These are phyloP conservation scores for Meyerozyma sp. DNA, from an alignment of 1,139 yeast genomes.

Conservation along the genomic window DNA sequence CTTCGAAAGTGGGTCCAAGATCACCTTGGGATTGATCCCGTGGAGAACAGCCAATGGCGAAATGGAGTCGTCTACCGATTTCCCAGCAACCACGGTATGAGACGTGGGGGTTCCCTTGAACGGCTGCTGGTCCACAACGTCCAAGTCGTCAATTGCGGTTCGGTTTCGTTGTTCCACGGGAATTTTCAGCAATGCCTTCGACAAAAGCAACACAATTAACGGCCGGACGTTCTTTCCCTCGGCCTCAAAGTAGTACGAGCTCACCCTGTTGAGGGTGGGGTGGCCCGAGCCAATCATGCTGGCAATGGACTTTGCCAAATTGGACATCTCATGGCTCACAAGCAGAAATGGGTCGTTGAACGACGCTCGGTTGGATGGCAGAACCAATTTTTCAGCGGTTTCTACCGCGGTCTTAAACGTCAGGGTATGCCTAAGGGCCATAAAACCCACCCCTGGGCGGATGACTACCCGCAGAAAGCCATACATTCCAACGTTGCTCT, in stretches of 20 bases:
- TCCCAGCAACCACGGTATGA: conserved; percentile 45
- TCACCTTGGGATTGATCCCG: conserved; percentile 79
- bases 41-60: conserved; percentile 81
- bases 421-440: background rate
- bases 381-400: conserved; percentile 75
- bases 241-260: conserved; percentile 89
- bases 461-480: background rate
- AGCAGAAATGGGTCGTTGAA: conserved; percentile 77
- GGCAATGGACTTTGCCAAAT: conserved; percentile 82
- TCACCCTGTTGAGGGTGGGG: conserved; percentile 84
- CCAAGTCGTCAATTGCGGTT: conserved; percentile 52
- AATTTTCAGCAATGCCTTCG: conserved; percentile 75
- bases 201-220: conserved; percentile 71
- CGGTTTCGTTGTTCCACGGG: conserved; percentile 68
- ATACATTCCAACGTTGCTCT: background rate
- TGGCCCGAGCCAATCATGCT: conserved; percentile 86
- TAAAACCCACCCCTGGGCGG: background rate
- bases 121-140: conserved; percentile 60
- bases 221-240: conserved; percentile 97
- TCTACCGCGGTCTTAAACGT: conserved; percentile 57
- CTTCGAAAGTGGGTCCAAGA: conserved; percentile 75
- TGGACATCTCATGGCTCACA: conserved; percentile 94
- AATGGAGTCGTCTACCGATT: conserved; percentile 52
- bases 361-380: conserved; percentile 52
- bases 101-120: conserved; percentile 47